Evolutionary conservation across 306 rosid genomes (phyloP).

Genomic region (Dicorynia guianensis): DNA sequence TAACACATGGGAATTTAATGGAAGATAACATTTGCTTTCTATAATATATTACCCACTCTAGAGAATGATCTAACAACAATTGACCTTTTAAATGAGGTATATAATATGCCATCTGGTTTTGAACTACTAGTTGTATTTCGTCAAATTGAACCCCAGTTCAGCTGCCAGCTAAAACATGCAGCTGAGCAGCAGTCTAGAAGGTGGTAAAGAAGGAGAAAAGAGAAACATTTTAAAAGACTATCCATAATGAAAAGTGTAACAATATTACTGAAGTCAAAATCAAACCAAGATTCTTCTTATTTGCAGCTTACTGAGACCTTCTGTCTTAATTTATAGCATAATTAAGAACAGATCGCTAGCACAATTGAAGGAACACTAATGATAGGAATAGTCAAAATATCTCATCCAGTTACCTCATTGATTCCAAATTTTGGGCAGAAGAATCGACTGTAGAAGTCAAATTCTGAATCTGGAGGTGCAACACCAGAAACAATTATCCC

Average conservation of each 20-base stretch:
- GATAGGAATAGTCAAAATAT: not conserved
- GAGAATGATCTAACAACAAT: not conserved
- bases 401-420: constrained; percentile 63
- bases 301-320: not conserved
- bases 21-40: constrained; percentile 6
- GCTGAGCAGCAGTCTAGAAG: not conserved
- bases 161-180: not conserved
- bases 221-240: not conserved
- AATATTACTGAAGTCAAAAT: not conserved
- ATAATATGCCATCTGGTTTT: not conserved
- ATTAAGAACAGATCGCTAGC: not conserved
- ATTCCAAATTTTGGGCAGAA: constrained; percentile 70
- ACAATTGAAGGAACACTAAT: constrained; percentile 1
- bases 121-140: not conserved
- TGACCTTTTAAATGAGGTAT: not conserved
- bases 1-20: not conserved
- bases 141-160: not conserved
- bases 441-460: constrained; percentile 71
- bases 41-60: not conserved
- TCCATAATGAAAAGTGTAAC: constrained; percentile 4
- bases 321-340: constrained; percentile 7
- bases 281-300: not conserved
- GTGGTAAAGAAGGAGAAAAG: not conserved
- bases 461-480: constrained; percentile 67
- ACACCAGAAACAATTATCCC: constrained; percentile 68